Base-by-base conservation (phyloP, 2,329 filamentous ascomycete genomes). In the Ophiostoma sp. region DNA sequence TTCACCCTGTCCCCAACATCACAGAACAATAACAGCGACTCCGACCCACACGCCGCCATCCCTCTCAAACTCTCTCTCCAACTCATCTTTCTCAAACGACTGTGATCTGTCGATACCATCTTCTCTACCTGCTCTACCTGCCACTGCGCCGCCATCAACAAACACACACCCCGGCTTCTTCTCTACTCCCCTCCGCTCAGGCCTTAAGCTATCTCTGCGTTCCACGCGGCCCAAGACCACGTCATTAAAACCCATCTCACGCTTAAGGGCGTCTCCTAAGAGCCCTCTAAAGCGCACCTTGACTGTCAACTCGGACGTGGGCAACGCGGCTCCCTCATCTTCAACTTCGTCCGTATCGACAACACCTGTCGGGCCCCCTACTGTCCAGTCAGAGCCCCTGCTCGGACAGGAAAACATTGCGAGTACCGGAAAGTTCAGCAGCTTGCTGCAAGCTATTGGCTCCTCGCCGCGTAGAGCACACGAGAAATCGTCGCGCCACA, bases 241-340 rank as follows among this genome's bases (percentile, higher is more conserved):
- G 69, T 82, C 81, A 27, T 77, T 81, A 20, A 81, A 84, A 52
- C 83, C 86, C 2, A 81, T 85, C 48, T 84, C 87, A 60, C 88
- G 91, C 73, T 80, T 83, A 39, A 88, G 90, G 74, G 89, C 88
- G 31, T 93, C 91, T 64, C 90, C 91, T 2, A 91, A 89, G 78
- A 96, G 92, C 78, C 93, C 94, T 11, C 83, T 91, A 69, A 92
- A 94, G 78, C 90, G 93, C 76, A 90, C 87, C 65, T 83, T 97
- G 71, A 90, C 84, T 76, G 85, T 89, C 76, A 88, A 89, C 44
- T 83, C 86, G 6, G 91, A 94, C 76, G 85, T 88, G 73, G 91
- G 88, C 39, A 96, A 95, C 80, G 83, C 86, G 52, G 80, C 85
- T 65, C 84, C 86, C 17, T 76, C 86, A 20, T 76, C 81, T 33